phyloP scores from a whole-genome alignment of 164 flowering plant genomes.

The Vitis rotundifolia region DNA sequence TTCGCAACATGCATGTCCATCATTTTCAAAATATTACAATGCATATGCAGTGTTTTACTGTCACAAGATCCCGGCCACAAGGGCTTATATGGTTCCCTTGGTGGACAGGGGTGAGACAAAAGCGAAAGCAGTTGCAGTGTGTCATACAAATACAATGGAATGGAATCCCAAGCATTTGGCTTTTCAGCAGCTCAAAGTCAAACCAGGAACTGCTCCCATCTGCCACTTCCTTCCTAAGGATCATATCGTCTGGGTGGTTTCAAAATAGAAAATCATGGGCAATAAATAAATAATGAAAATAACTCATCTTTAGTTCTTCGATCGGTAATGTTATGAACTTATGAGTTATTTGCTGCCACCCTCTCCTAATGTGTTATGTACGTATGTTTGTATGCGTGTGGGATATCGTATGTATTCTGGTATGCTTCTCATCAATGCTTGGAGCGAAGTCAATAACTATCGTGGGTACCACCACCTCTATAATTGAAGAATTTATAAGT shows the following conservation, averaged over 20 bases:
- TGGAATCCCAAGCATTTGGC: slow-evolving; percentile 60
- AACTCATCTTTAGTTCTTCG: no score
- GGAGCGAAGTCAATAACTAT: no score
- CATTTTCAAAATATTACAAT: not conserved
- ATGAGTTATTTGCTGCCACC: no score
- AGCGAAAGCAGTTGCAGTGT: slow-evolving; percentile 41
- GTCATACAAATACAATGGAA: slow-evolving; percentile 44
- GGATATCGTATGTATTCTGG: no score
- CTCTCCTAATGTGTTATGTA: no score
- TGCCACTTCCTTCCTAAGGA: slow-evolving; percentile 59
- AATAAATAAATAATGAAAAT: no score
- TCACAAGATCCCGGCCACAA: slow-evolving; percentile 29
- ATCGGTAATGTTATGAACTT: no score
- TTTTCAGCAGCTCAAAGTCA: slow-evolving; percentile 45
- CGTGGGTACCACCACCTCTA: no score
- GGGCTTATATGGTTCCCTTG: slow-evolving; percentile 33
- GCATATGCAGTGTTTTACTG: slow-evolving; percentile 47
- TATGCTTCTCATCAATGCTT: no score
- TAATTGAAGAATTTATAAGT: no score
- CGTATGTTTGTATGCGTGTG: no score
- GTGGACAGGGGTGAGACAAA: slow-evolving; percentile 38
- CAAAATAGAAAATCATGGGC: slow-evolving; percentile 9
- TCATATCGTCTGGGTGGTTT: slow-evolving; percentile 36
- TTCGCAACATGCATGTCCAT: no score
- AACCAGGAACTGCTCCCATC: slow-evolving; percentile 40